A percentile compares a stretch with the other conserved stretches of the same genome.
phyloP scores from a whole-genome alignment of 108 stramenopile genomes.

The Nitzschia palea region DNA sequence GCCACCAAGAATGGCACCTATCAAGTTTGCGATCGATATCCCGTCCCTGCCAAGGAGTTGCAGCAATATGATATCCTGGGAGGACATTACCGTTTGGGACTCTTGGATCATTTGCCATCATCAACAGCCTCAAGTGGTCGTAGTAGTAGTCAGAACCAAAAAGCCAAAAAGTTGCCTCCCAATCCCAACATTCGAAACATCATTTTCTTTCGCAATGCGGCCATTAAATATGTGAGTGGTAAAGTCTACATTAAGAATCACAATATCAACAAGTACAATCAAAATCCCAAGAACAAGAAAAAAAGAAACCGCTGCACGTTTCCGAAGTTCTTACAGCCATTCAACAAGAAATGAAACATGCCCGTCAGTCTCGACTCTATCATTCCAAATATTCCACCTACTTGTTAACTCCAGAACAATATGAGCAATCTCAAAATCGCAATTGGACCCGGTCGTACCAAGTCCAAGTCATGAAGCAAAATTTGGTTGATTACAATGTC shows the following conservation, averaged over 20 bases:
- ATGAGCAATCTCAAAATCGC: constrained; percentile 9
- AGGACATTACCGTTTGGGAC: constrained; percentile 51
- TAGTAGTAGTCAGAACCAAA: neutral
- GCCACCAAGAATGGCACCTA: neutral
- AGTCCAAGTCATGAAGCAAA: constrained; percentile 23
- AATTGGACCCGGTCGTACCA: constrained; percentile 21
- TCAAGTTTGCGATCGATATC: neutral
- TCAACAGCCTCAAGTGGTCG: neutral
- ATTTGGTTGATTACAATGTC: constrained; percentile 50
- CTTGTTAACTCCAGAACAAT: constrained; percentile 51
- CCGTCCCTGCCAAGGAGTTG: no score
- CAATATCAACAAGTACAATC: constrained; percentile 6
- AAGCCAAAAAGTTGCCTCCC: neutral
- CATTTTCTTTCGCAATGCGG: constrained; percentile 49
- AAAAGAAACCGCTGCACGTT: neutral
- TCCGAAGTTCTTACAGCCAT: neutral
- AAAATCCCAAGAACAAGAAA: neutral
- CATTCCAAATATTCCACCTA: constrained; percentile 31
- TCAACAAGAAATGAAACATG: constrained; percentile 5
- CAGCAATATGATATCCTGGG: constrained; percentile 33
- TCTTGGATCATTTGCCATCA: constrained; percentile 17
- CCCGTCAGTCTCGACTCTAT: constrained; percentile 23
- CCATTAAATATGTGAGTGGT: constrained; percentile 46
- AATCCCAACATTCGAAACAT: constrained; percentile 27
- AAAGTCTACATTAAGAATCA: constrained; percentile 25